Percentiles rank a stretch among this genome's conserved stretches.
Conservation (phyloP, 306 rosid genomes). For the Arachis hypogaea region DNA sequence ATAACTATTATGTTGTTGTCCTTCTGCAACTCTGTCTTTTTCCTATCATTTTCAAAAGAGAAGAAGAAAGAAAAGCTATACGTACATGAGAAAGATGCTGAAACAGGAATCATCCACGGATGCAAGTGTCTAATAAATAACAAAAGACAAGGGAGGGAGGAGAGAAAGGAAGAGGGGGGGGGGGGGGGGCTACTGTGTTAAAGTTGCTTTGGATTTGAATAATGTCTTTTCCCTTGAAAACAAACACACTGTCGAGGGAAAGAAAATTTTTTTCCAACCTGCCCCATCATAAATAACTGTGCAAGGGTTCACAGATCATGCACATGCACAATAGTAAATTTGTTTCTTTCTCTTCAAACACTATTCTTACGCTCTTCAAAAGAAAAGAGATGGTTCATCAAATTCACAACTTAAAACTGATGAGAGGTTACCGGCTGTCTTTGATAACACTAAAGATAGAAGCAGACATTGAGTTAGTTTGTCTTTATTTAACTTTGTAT, state of each 20-base stretch:
- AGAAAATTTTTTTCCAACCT: neutral
- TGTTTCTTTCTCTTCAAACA: slow-evolving; percentile 17
- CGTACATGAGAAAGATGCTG: neutral
- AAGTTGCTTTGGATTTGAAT: neutral
- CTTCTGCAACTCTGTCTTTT: slow-evolving; percentile 1
- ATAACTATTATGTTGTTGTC: neutral
- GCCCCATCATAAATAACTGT: neutral
- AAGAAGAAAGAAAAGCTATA: neutral
- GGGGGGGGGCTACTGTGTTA: neutral
- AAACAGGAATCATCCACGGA: neutral
- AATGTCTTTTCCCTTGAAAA: neutral
- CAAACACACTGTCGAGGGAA: neutral
- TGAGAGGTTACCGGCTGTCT: neutral
- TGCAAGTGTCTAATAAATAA: slow-evolving; percentile 10
- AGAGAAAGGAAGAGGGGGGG: neutral
- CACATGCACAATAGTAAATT: neutral
- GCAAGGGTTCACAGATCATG: neutral
- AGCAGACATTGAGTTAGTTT: too few species aligned
- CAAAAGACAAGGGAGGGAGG: neutral
- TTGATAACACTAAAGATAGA: neutral
- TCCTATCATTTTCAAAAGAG: neutral
- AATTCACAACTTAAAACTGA: neutral
- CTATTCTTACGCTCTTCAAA: neutral
- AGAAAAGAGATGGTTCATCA: slow-evolving; percentile 7
- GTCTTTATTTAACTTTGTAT: too few species aligned